These are phyloP conservation scores for Cytospora schulzeri DNA, from an alignment of 2,329 filamentous ascomycete genomes.

Conservation along the genomic window DNA sequence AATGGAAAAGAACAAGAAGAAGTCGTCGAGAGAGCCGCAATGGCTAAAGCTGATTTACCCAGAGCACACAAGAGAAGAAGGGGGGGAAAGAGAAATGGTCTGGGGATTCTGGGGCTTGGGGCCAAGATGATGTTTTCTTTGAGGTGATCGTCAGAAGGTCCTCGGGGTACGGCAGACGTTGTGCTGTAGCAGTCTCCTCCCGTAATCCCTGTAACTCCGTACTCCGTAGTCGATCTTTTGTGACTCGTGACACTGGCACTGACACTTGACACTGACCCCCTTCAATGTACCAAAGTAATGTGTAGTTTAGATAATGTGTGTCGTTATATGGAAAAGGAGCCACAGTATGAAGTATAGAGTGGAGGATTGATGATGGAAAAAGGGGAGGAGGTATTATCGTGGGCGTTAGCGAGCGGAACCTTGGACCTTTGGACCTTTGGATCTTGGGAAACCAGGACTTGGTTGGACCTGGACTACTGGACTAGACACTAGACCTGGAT, in stretches of 20 bases:
- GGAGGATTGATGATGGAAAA: not conserved
- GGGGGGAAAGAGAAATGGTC: not conserved
- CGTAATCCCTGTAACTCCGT: not conserved
- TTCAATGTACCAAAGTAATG: not conserved
- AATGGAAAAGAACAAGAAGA: not conserved
- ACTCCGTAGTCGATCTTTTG: not conserved
- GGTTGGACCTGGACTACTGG: not conserved
- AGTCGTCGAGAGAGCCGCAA: not conserved
- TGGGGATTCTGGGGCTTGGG: not conserved
- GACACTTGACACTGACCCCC: not conserved
- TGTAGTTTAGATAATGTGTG: not conserved
- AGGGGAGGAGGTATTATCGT: not conserved
- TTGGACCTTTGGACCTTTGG: not conserved
- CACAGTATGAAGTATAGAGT: not conserved
- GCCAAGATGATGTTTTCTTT: conserved; percentile 3
- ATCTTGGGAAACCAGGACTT: too few species aligned
- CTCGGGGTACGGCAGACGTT: not conserved
- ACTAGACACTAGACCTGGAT: not conserved
- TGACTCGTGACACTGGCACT: not conserved
- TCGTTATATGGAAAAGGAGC: not conserved
- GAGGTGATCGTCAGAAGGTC: conserved; percentile 8
- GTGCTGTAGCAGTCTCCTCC: not conserved
- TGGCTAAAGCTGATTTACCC: conserved; percentile 2
- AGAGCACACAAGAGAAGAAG: not conserved
- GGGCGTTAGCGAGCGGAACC: not conserved